Base-by-base conservation (phyloP, 2,329 filamentous ascomycete species). In the Ceratocystis papillata region DNA sequence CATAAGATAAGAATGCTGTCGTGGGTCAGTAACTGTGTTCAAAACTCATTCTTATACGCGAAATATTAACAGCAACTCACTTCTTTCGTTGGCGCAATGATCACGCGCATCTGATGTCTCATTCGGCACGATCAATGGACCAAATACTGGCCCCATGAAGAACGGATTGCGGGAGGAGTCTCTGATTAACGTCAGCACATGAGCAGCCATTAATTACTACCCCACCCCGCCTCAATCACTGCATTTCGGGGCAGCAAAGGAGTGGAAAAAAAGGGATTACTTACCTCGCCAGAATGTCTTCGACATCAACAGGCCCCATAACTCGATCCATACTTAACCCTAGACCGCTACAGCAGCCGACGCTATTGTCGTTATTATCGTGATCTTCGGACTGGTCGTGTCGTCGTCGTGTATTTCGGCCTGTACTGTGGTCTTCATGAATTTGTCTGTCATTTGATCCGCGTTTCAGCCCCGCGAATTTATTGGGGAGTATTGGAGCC, bases 1-100 rank as follows among this genome's bases (percentile, higher is more conserved):
- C 84, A 82, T 94, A 96, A 1, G 93, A 94, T 33, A 97, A 86
- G 73, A 96, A 96, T 0, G 84, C 81, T 84, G 69, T 0, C 6
- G 5, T 4, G 45, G 33, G 60, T 45, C 41, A 50, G 30, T 5
- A 17, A 15, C 17, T 45, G 30, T 6, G 41, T 22, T 22, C 22
- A 15, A 25, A 20, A 15, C 12, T 45, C 22, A n/a, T 57, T 63
- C 7, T 50, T 20, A 8, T 20, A 5, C 22, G 20, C 48, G 20
- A 25, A 44, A 41, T 4, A 20, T 46, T 5, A n/a, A 12, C 33
- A 10, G 10, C 53, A 10, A 70, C 75, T 65, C 72, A 83, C 82
- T 91, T 74, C 88, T 78, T 75, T 92, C 88, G 69, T 90, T 90
- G 61, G 88, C 88, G 72, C 87, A 89, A 74, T 91, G 87, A 70